Evolutionary conservation across 2,329 filamentous ascomycete species (phyloP).

Genomic region (Helminthosporium solani): DNA sequence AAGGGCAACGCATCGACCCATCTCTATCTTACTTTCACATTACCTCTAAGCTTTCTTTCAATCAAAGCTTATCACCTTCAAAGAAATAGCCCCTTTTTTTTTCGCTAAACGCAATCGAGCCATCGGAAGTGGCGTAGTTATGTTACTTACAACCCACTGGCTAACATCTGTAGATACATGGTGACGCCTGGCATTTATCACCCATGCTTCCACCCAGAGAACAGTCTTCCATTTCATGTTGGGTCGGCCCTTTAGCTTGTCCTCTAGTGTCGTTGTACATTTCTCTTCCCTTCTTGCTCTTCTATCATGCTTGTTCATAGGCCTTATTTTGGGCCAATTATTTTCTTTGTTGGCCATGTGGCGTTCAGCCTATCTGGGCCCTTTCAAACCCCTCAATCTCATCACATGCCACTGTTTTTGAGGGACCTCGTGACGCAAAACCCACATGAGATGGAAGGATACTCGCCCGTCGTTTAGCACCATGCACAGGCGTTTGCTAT

Average conservation of each 20-base stretch:
- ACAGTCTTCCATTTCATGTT: too few species aligned
- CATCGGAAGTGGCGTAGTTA: too few species aligned
- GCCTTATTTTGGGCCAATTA: not conserved
- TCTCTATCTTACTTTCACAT: too few species aligned
- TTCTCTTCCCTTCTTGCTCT: not conserved
- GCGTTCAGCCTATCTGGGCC: not conserved
- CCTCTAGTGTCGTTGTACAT: not conserved
- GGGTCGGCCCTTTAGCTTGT: not conserved
- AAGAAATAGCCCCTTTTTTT: too few species aligned
- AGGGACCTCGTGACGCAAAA: not conserved
- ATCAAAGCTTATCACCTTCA: too few species aligned
- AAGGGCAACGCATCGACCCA: too few species aligned
- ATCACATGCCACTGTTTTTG: constrained; percentile 1
- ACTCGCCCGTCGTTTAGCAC: not conserved
- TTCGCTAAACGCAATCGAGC: too few species aligned
- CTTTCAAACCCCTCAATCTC: not conserved
- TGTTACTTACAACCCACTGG: too few species aligned
- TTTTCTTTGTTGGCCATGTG: constrained; percentile 4
- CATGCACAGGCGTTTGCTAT: not conserved
- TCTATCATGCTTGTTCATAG: not conserved
- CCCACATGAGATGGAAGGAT: not conserved
- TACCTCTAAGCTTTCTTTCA: too few species aligned
- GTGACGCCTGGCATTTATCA: too few species aligned
- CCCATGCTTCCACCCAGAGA: too few species aligned
- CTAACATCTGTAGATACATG: too few species aligned